phyloP scores from a whole-genome alignment of 257 asterid genomes.

The Solanum arcanum region DNA sequence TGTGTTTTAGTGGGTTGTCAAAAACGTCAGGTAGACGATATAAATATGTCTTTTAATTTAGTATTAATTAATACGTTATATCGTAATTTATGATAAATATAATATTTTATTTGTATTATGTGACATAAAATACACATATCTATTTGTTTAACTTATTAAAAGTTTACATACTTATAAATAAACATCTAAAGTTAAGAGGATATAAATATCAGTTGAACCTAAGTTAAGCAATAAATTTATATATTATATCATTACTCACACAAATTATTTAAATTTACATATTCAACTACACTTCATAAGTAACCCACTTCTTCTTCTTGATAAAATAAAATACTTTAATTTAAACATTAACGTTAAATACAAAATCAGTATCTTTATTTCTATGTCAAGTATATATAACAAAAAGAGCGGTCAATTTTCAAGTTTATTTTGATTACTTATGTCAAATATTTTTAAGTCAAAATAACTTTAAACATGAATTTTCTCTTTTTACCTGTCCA shows the following conservation, averaged over 20 bases:
- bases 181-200: too few relatives aligned
- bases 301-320: background rate
- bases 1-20: background rate
- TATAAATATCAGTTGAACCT: too few relatives aligned
- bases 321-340: background rate
- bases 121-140: fast-evolving
- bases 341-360: background rate
- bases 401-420: background rate
- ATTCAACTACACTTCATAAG: background rate
- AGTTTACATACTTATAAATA: too few relatives aligned
- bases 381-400: background rate
- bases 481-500: too few relatives aligned
- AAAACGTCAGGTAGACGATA: background rate
- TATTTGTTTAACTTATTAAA: too few relatives aligned
- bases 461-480: background rate
- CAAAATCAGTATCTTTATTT: background rate
- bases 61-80: too few relatives aligned
- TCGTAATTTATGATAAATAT: too few relatives aligned
- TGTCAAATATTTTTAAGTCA: too few relatives aligned
- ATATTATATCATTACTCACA: too few relatives aligned
- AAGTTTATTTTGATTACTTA: background rate
- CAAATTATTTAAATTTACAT: background rate
- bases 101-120: too few relatives aligned
- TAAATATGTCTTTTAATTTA: too few relatives aligned
- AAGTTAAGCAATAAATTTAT: too few relatives aligned